A percentile compares a stretch with the other conserved stretches of the same genome.
These are phyloP conservation scores for Fabrea salina DNA, from an alignment of 169 alveolate genomes.

Conservation along the genomic window DNA sequence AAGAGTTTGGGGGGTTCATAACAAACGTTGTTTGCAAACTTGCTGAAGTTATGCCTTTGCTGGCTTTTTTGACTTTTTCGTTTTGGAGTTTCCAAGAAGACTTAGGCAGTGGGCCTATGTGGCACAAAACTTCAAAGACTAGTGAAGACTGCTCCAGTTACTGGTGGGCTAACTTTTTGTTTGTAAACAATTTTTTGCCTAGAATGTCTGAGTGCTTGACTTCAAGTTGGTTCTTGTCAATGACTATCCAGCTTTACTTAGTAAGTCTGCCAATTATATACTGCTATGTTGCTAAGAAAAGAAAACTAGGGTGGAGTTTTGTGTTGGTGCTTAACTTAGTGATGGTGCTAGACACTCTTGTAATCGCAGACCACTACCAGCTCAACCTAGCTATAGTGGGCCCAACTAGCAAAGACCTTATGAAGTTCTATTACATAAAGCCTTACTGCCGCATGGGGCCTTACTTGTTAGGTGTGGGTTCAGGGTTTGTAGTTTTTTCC, in stretches of 20 bases:
- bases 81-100: conserved; percentile 32
- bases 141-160: conserved; percentile 43
- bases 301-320: neutral
- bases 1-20: neutral
- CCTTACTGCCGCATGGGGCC: conserved; percentile 19
- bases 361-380: neutral
- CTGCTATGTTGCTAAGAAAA: neutral
- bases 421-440: neutral
- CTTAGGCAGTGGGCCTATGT: conserved; percentile 63
- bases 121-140: conserved; percentile 11
- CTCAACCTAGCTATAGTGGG: neutral
- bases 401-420: neutral
- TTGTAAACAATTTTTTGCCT: conserved; percentile 52
- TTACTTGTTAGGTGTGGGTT: neutral
- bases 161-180: conserved; percentile 63
- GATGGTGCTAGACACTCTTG: neutral
- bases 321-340: neutral
- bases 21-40: conserved; percentile 22
- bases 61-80: conserved; percentile 33
- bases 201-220: conserved; percentile 31
- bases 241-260: conserved; percentile 49
- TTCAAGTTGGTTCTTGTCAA: conserved; percentile 43
- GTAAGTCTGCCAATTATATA: neutral
- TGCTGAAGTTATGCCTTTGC: conserved; percentile 40
- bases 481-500: neutral